These are phyloP conservation scores for Cryphonectria naterciae DNA, from an alignment of 2,329 filamentous ascomycete species.

Conservation along the genomic window DNA sequence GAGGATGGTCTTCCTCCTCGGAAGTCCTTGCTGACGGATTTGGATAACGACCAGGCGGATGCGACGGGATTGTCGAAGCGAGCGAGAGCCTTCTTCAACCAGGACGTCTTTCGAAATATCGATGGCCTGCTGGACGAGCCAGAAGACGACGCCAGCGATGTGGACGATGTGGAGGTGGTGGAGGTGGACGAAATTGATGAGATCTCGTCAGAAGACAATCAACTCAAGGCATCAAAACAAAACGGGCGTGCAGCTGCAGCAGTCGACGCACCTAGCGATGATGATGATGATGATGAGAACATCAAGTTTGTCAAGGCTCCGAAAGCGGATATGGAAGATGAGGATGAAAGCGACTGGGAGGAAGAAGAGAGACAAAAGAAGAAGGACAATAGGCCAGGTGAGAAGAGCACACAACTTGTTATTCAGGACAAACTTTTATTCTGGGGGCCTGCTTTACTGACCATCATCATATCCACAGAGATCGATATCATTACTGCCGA, in stretches of 20 bases:
- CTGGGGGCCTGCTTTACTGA: neutral
- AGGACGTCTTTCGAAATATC: slow-evolving; percentile 90
- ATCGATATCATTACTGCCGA: slow-evolving; percentile 99
- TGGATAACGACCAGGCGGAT: slow-evolving; percentile 57
- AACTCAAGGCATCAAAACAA: slow-evolving; percentile 37
- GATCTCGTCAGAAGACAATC: slow-evolving; percentile 41
- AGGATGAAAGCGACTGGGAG: slow-evolving; percentile 55
- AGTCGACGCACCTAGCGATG: slow-evolving; percentile 37
- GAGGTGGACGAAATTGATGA: slow-evolving; percentile 40
- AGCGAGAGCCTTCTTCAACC: slow-evolving; percentile 87
- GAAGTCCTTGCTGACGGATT: slow-evolving; percentile 62
- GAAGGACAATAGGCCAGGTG: slow-evolving; percentile 66
- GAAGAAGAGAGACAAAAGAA: slow-evolving; percentile 66
- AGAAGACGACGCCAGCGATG: slow-evolving; percentile 37
- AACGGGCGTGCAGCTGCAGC: slow-evolving; percentile 51
- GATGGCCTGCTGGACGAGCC: slow-evolving; percentile 66
- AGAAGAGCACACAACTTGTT: slow-evolving; percentile 30
- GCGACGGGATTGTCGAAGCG: slow-evolving; percentile 75
- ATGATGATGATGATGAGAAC: slow-evolving; percentile 41
- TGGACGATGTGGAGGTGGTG: slow-evolving; percentile 45
- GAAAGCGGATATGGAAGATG: slow-evolving; percentile 43
- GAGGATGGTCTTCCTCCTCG: slow-evolving; percentile 54
- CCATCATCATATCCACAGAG: slow-evolving; percentile 52
- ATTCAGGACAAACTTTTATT: neutral
- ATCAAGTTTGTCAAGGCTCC: slow-evolving; percentile 66